Base-by-base conservation (phyloP, 352 stramenopile species). In the Phytophthora podocarpi region DNA sequence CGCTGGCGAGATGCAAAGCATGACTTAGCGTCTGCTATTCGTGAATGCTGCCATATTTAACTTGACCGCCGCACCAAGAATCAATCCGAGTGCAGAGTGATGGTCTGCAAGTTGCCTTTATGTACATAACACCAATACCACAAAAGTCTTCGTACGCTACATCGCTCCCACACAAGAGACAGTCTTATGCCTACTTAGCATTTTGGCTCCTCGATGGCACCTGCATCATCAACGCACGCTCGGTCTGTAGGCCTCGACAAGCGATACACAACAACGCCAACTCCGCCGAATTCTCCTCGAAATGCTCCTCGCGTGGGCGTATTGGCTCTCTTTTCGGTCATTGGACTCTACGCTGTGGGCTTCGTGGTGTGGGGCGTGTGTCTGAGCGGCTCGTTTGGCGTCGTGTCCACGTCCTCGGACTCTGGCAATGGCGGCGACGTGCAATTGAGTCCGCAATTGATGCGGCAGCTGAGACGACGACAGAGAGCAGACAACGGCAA, bases 281-380 rank as follows among this genome's bases (percentile, higher is more conserved):
- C 60, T 15, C 60, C 52, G 18, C 60, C 53, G 11, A 40, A 42
- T 56, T 66, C 55, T 31, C 62, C 41, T 30, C 55, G 48, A 24
- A 20, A 41, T 50, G 48, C 24, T 9, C 52, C 47, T 63, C 59
- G 65, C 20, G 34, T 66, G 7, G 43, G 65, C 7, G 18, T 62
- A 23, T 61, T 66, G 24, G 26, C 55, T 34, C 60, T 77, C 9
- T 72, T 69, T 58, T 64, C 69, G 8, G 32, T 55, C 23, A 59
- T 74, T 40, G 68, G 59, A 0, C 27, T 77, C 5, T 74, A 77
- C 40, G 42, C 59, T 0, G 3, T 74, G 23, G 64, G 68, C 13
- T 68, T 71, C 35, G 37, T 77, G n/a, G 34, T 68, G 5, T 77
- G 64, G 58, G 41, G 58, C 5, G 2, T 73, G 23, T 49, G 32